Conservation (phyloP, 1,284 basidiomycete genomes). For the Ceratorhiza oryzae-sativae region DNA sequence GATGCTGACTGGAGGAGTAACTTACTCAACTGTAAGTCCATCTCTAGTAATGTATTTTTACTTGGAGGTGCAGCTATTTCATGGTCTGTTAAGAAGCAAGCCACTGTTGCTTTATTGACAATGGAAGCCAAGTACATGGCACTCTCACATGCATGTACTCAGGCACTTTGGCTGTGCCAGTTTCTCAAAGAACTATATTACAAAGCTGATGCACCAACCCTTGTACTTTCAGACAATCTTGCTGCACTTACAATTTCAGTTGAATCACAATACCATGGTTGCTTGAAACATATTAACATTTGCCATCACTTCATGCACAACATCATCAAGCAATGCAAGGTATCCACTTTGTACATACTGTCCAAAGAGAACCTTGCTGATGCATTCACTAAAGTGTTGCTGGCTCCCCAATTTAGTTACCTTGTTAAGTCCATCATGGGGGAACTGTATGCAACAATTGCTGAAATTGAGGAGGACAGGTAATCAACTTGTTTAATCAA, state of each 20-base stretch:
- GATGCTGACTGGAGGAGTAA: no score
- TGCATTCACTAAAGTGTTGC: slow-evolving; percentile 41
- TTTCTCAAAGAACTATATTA: slow-evolving; percentile 47
- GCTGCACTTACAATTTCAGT: slow-evolving; percentile 45
- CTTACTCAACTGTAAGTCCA: no score
- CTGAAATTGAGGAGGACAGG: neutral
- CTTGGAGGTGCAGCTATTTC: no score
- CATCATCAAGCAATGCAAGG: slow-evolving; percentile 47
- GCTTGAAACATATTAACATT: slow-evolving; percentile 50
- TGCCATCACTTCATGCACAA: no score
- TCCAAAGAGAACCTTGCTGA: slow-evolving; percentile 41
- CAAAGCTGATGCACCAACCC: slow-evolving; percentile 36
- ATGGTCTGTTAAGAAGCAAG: no score
- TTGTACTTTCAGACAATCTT: no score
- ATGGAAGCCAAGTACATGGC: no score
- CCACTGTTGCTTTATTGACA: no score
- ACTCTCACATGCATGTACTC: no score
- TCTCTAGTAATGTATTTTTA: no score
- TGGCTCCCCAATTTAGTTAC: slow-evolving; percentile 38
- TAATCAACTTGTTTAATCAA: no score
- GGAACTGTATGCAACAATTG: neutral
- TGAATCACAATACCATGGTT: slow-evolving; percentile 45
- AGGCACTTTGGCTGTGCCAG: no score
- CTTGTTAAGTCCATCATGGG: slow-evolving; percentile 43
- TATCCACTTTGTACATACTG: slow-evolving; percentile 46